Base-by-base conservation (phyloP, 352 stramenopile species). In the Pythium scleroteichum region DNA sequence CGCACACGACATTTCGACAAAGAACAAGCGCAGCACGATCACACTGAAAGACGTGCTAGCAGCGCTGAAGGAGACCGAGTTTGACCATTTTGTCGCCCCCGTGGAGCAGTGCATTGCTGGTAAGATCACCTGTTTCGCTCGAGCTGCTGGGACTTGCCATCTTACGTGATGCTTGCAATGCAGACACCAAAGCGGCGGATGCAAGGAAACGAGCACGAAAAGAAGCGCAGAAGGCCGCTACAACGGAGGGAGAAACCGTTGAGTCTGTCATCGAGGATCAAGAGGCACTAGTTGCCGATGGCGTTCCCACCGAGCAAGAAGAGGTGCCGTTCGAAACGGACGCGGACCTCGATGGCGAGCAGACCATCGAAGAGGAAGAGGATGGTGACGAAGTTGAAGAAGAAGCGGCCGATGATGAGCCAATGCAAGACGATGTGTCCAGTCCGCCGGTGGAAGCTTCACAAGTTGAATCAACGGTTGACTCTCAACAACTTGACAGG, bases 11-110 rank as follows among this genome's bases (percentile, higher is more conserved):
- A 75, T 74, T 35, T 83, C 79, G 13, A 60, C 68, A n/a, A 65
- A 75, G 45, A 88, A 85, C 53, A 92, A 92, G 64, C 79, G 85
- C 23, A 82, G 85, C 54, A 92, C 83, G 6, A 84, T 94, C 53
- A 84, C 78, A 16, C 66, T 88, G 5, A 85, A 86, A 42, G 85
- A 94, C 41, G 85, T 94, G 50, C 61, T 92, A 27, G 72, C 78
- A 24, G 79, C 85, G 35, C 65, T 94, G 41, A 56, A 75, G 4
- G 85, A 94, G 24, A 72, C 77, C n/a, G 82, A 94, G 50, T 90
- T 94, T 54, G 79, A 88, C 50, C 78, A 88, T 49, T 92, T 94
- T 49, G 69, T 89, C 22, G 71, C 67, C 27, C 78, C 85, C 0
- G 75, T 92, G 29, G 85, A 92, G 53, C 62, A 76, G 3, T 94